A percentile compares a stretch with the other conserved stretches of the same genome.
These are phyloP conservation scores for Mycothermus thermophilus DNA, from an alignment of 495 filamentous ascomycete genomes.

Conservation along the genomic window DNA sequence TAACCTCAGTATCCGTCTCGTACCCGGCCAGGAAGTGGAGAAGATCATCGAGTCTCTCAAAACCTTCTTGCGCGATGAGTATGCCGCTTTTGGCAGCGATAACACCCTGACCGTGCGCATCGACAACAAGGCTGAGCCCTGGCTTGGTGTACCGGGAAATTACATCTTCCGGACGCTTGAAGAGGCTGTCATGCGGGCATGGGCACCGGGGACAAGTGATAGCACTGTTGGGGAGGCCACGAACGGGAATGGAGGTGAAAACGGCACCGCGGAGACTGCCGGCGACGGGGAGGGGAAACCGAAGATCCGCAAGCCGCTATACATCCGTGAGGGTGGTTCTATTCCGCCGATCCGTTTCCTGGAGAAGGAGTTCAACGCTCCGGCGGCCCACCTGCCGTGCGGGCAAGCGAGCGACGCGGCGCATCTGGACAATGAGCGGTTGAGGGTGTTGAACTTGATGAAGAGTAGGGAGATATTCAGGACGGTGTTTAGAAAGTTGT, in stretches of 20 bases:
- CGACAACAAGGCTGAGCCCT: conserved; percentile 86
- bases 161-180: conserved; percentile 83
- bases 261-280: not conserved
- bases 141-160: conserved; percentile 85
- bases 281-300: conserved; percentile 3
- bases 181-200: conserved; percentile 70
- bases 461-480: conserved; percentile 88
- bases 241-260: not conserved
- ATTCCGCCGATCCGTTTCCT: conserved; percentile 89
- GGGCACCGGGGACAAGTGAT: conserved; percentile 33
- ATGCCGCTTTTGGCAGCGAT: conserved; percentile 54
- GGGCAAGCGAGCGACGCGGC: conserved; percentile 90
- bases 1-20: conserved; percentile 76
- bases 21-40: conserved; percentile 77
- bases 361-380: conserved; percentile 86
- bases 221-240: not conserved
- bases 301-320: conserved; percentile 49
- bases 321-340: conserved; percentile 89
- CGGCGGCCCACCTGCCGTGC: conserved; percentile 85
- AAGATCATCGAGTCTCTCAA: conserved; percentile 54
- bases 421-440: conserved; percentile 87
- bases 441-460: conserved; percentile 73
- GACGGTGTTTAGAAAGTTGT: conserved; percentile 53
- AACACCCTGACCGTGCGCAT: conserved; percentile 74
- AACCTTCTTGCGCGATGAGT: conserved; percentile 55